These are phyloP conservation scores for Aegilops speltoides DNA, from an alignment of 176 grass and related monocot genomes.

Conservation along the genomic window DNA sequence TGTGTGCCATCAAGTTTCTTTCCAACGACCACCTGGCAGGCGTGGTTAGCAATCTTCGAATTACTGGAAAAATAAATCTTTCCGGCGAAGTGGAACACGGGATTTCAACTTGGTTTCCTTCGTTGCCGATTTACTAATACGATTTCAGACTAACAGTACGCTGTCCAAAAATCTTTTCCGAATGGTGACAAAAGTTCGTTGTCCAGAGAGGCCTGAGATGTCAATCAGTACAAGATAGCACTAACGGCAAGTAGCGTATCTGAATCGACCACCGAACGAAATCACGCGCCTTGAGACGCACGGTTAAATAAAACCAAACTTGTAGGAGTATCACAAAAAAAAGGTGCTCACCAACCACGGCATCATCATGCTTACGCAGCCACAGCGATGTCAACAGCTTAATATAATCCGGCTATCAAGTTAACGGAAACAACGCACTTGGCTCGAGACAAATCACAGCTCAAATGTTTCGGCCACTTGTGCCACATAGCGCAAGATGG, in stretches of 20 bases:
- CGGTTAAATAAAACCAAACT: background rate
- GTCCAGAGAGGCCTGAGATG: background rate
- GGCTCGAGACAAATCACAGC: background rate
- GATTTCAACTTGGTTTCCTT: background rate
- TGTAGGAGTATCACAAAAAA: background rate
- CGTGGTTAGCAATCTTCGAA: too few relatives aligned
- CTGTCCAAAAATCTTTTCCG: background rate
- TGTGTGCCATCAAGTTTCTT: background rate
- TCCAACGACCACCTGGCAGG: too few relatives aligned
- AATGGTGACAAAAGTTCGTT: background rate
- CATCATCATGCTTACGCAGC: background rate
- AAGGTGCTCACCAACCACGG: background rate
- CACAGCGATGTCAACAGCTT: background rate
- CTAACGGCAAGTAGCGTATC: background rate
- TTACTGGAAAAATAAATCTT: background rate
- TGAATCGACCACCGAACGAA: background rate
- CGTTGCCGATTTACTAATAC: background rate
- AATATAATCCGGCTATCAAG: background rate
- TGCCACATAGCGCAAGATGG: background rate
- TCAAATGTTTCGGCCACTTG: background rate
- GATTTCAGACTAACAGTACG: background rate
- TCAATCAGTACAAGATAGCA: background rate
- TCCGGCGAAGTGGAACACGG: background rate
- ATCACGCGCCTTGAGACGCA: background rate
- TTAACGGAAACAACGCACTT: background rate